Base-by-base conservation (phyloP, 371 early-diverging fungal genomes). In the Mortierella sp. region DNA sequence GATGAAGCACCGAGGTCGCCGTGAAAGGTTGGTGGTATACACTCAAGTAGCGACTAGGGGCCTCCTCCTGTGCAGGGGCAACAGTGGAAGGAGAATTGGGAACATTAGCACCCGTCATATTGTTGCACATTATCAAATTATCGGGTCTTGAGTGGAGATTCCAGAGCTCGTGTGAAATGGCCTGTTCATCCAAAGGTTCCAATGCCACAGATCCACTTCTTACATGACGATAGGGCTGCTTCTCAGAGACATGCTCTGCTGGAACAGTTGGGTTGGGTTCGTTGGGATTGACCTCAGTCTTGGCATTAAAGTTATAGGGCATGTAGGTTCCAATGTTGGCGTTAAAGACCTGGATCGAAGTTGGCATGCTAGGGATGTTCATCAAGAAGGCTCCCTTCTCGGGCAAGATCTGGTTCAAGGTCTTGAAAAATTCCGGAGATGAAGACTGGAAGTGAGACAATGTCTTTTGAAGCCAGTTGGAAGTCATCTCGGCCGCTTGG, bases 381-480 rank as follows among this genome's bases (percentile, higher is more conserved):
- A 72, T 72, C 48, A 69, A 11, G 70, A 73, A 79, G 30, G 70
- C 60, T 16, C 79, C 67, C 73, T 79, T 79, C 67, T 79, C 79
- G 14, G 79, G 79, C 37, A 79, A 44, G 58, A 79, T 79, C 26
- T 79, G 79, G 67, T 79, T 73, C 73, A 79, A 45, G 11, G 70
- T 46, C 60, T 70, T 79, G 58, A 79, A 52, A 63, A 79, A 70
- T 44, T 79, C 79, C 0, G 79, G 70, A 12, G 79, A 81, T 12
- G 83, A 72, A 43, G 79, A 68, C 29, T 82, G 81, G 29, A 82
- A 28, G 23, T 82, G 83, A 7, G 68, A 66, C 57, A 82, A 60
- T 0, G 83, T 81, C 70, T 81, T 83, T 53, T 81, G 81, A 12
- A 83, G 60, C 83, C 83, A 83, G 66, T 77, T 81, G 29, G 81